Evolutionary conservation across 78 protist species (phyloP), one percentile per base, ranked within the genome.

Genomic region (Mastigamoeba balamuthi): DNA sequence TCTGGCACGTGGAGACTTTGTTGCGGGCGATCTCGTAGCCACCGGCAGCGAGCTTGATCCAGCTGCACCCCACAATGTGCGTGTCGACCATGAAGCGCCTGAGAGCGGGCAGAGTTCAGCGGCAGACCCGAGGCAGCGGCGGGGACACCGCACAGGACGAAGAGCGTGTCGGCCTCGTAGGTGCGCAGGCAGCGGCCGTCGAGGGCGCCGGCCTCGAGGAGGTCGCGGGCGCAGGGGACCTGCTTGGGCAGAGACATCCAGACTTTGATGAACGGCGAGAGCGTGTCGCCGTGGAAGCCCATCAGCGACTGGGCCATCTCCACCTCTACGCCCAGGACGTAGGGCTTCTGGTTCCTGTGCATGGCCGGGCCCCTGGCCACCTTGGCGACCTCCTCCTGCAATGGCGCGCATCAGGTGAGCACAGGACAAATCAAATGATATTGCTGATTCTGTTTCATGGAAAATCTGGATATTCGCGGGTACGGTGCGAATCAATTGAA

Each of bases 21-120:
- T 6, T 71, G 29, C 36, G 52, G 7, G 82, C 44, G n/a, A 35
- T 3, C 42, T 29, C 4, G 77, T 84, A 97, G 33, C 43, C 37
- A 6, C 81, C 83, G 1, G 90, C 92, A 23, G 97, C 96, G n/a
- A 92, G 42, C 33, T 91, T 87, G 66, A 93, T 66, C 90, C 90
- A 87, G 63, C 67, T 75, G 40, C 84, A 8, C 0, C 92, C 94
- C 1, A 68, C 83, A 2, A 91, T 29, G 30, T 72, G 67, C 39
- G 33, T 58, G 69, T 98, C 99, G 70, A 98, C 75, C 93, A 97
- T 83, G 78, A 87, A 96, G 64, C 99, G 97, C n/a, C n/a, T n/a
- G n/a, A n/a, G n/a, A n/a, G n/a, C n/a, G n/a, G n/a, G n/a, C n/a
- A n/a, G n/a, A n/a, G n/a, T n/a, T n/a, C n/a, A n/a, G n/a, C n/a